Conservation (phyloP, 208 protist species). For the Leptomonas pyrrhocoris region DNA sequence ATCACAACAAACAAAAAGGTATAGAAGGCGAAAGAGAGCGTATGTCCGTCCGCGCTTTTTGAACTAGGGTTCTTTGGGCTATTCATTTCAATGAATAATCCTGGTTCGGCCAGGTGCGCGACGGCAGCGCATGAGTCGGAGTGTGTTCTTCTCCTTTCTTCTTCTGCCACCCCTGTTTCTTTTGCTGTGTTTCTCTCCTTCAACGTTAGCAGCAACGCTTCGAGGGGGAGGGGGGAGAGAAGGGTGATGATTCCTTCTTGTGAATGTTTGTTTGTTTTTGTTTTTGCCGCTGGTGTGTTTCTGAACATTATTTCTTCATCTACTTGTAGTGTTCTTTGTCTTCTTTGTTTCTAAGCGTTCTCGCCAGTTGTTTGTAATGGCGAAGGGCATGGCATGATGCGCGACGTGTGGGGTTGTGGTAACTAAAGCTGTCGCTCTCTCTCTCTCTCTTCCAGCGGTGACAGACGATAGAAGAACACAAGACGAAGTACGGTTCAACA, state of each 20-base stretch:
- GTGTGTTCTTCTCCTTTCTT: no score
- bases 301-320: neutral
- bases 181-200: neutral
- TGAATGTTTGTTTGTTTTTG: constrained; percentile 12
- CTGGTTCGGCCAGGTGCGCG: neutral
- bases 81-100: constrained; percentile 12
- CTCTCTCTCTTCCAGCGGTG: neutral
- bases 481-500: neutral
- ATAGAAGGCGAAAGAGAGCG: neutral
- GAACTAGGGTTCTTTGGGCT: constrained; percentile 9
- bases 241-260: neutral
- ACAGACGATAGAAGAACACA: neutral
- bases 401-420: neutral
- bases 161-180: neutral
- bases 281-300: neutral
- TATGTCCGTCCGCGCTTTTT: neutral
- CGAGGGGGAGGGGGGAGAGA: no score
- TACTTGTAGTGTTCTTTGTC: neutral
- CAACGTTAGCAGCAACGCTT: no score
- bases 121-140: no score
- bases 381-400: neutral
- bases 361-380: neutral
- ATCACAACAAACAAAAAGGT: constrained; percentile 12
- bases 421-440: constrained; percentile 1
- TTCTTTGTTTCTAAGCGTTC: neutral